Percentiles rank a stretch among this genome's conserved stretches.
Evolutionary conservation across 768 basidiomycete species (phyloP).

Genomic region (Mycena crocata): DNA sequence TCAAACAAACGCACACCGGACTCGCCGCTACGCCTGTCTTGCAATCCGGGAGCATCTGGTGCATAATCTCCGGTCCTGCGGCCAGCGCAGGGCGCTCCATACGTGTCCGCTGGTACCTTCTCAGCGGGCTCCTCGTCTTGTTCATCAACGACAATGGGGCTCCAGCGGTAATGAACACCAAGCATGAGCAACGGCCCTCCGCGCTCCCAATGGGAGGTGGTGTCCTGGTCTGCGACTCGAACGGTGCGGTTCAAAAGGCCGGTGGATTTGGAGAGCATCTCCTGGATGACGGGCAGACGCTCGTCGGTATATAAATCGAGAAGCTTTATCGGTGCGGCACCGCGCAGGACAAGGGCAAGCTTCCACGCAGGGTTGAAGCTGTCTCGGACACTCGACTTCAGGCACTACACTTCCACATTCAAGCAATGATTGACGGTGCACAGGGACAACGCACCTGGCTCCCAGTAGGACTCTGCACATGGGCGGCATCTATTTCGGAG

Average conservation of each 20-base stretch:
- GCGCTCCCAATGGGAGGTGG: slow-evolving; percentile 34
- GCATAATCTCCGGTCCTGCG: slow-evolving; percentile 8
- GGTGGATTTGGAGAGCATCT: slow-evolving; percentile 41
- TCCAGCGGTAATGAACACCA: slow-evolving; percentile 66
- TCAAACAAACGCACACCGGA: slow-evolving; percentile 36
- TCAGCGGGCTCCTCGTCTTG: slow-evolving; percentile 32
- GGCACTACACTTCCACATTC: slow-evolving; percentile 4
- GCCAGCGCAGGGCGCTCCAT: slow-evolving; percentile 29
- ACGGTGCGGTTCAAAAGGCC: no score
- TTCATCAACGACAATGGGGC: slow-evolving; percentile 59
- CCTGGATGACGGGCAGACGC: slow-evolving; percentile 44
- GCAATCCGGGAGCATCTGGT: slow-evolving; percentile 53
- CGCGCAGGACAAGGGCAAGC: slow-evolving; percentile 40
- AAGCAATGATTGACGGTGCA: slow-evolving; percentile 31
- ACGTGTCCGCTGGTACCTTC: slow-evolving; percentile 36
- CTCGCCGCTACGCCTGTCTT: slow-evolving; percentile 14
- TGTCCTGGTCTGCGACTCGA: not conserved
- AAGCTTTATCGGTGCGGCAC: slow-evolving; percentile 30
- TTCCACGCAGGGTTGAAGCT: slow-evolving; percentile 46
- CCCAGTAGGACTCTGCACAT: slow-evolving; percentile 34
- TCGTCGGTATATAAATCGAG: slow-evolving; percentile 42
- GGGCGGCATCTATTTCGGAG: slow-evolving; percentile 37
- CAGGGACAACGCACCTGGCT: slow-evolving; percentile 31
- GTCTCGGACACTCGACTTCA: slow-evolving; percentile 28
- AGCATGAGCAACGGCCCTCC: slow-evolving; percentile 50